Evolutionary conservation across 163 green algal genomes (phyloP).

Genomic region (Scenedesmus sp.): DNA sequence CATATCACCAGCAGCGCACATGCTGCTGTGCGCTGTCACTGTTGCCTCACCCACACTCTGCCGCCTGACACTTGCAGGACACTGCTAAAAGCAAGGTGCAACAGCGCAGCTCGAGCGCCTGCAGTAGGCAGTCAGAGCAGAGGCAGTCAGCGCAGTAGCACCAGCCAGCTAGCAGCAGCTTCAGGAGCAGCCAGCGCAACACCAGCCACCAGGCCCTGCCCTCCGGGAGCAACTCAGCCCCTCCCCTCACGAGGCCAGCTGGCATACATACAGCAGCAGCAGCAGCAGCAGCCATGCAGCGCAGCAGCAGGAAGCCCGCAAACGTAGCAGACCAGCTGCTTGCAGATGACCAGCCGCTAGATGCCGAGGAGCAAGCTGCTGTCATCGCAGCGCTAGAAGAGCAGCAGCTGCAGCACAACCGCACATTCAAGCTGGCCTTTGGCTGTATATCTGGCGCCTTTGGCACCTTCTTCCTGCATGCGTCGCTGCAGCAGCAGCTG

Average conservation of each 20-base stretch:
- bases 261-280: not conserved
- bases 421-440: constrained; percentile 27
- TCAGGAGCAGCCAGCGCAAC: too few species aligned
- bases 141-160: too few species aligned
- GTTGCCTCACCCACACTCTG: too few species aligned
- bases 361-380: constrained; percentile 19
- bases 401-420: constrained; percentile 28
- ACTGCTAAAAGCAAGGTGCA: too few species aligned
- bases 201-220: too few species aligned
- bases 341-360: constrained; percentile 6
- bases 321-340: constrained; percentile 22
- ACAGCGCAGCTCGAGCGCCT: too few species aligned
- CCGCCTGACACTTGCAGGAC: too few species aligned
- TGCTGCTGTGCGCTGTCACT: too few species aligned
- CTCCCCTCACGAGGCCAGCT: not conserved
- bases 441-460: not conserved
- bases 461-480: constrained; percentile 46
- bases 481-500: constrained; percentile 34
- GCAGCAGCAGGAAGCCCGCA: not conserved
- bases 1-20: too few species aligned
- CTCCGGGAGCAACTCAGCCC: too few species aligned
- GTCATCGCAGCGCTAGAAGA: constrained; percentile 32
- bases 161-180: too few species aligned
- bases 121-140: too few species aligned
- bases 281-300: constrained; percentile 22